Base-by-base conservation (phyloP, 1,284 basidiomycete species). In the Ganoderma multipileum region DNA sequence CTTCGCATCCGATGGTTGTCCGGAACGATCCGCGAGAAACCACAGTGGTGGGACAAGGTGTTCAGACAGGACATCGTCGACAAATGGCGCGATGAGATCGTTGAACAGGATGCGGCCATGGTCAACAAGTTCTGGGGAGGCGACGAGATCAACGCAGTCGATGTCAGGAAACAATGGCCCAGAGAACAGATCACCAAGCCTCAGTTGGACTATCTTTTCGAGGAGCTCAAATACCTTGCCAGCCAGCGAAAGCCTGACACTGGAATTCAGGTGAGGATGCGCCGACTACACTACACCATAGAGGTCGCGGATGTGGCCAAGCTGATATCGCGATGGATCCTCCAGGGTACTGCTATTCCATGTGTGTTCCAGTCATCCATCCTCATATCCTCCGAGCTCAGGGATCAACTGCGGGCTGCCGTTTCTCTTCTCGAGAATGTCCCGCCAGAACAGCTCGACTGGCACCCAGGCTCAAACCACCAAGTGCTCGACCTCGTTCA, bases 41-140 rank as follows among this genome's bases (percentile, higher is more conserved):
- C 58, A 2, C 39, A 61, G 6, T 74, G 72, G 71, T 65, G 58
- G 64, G 44, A 63, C 44, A 74, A 74, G 68, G 63, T 72, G 18
- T 61, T 67, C 39, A 60, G 72, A 23, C 16, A 52, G 5, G 62
- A 44, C 30, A 69, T 74, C 55, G 14, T 65, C 11, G 60, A 36
- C 20, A 63, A 64, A 28, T 74, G 73, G 73, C 47, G 66, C 23
- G 38, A 64, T n/a, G 73, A 75, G 68, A 69, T 65, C 5, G 1
- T 68, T 26, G 69, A 71, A 28, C 33, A 33, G 44, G 61, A 62
- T 42, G 39, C 39, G 41, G 42, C n/a, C 20, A 28, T 14, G 39
- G 41, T 62, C 61, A 41, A 47, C 5, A 50, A 28, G 42, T 28
- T 62, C 61, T 62, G 61, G 61, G 61, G 33, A 28, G 42, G 61